Conservation (phyloP, 2,329 filamentous ascomycete species). For the Colletotrichum sp. region DNA sequence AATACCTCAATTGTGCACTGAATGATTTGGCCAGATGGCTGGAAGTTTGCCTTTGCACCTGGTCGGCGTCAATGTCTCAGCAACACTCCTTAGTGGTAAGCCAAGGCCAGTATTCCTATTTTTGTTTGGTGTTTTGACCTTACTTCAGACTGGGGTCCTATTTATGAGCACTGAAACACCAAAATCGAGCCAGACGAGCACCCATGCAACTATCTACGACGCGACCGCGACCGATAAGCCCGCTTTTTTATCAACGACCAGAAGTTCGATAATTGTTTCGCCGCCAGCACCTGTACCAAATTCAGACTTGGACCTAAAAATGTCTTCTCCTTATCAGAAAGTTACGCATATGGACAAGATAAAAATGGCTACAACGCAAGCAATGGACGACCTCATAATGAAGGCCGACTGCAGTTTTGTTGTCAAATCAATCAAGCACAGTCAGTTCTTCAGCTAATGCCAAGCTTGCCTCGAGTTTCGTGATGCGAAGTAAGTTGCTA, state of each 20-base stretch:
- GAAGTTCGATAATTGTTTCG: not conserved
- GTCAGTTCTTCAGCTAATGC: not conserved
- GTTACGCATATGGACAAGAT: not conserved
- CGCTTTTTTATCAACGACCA: not conserved
- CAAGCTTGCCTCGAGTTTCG: not conserved
- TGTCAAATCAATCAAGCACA: not conserved
- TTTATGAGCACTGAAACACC: not conserved
- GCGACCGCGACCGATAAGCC: not conserved
- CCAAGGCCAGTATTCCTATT: not conserved
- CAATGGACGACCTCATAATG: rapidly evolving
- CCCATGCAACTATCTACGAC: not conserved
- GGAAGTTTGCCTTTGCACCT: not conserved
- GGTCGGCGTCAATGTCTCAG: not conserved
- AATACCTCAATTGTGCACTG: not conserved
- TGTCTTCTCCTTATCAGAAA: not conserved
- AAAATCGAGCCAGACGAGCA: not conserved
- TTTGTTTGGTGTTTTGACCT: not conserved
- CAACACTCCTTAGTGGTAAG: not conserved
- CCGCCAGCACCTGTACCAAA: not conserved
- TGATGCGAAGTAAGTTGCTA: not conserved
- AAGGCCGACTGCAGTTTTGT: not conserved
- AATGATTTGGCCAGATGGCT: not conserved
- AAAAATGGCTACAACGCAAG: not conserved
- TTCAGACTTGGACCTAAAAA: not conserved
- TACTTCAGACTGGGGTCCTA: not conserved